Conservation (phyloP, 2,329 filamentous ascomycete species). For the Aureobasidium vineae region DNA sequence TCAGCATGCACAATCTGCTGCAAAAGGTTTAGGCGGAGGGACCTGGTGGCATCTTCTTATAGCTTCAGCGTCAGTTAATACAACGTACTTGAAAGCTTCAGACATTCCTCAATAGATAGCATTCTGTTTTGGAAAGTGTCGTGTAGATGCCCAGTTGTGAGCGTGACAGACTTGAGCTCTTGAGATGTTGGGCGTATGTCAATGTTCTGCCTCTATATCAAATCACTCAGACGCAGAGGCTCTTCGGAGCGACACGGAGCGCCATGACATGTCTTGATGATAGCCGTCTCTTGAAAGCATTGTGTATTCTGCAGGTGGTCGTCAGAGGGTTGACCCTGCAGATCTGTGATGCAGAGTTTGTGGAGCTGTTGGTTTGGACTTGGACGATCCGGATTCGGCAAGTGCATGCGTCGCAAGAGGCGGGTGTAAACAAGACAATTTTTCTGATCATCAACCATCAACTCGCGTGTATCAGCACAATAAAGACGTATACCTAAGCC, state of each 20-base stretch:
- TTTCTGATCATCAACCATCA: not conserved
- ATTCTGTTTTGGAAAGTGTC: too few species aligned
- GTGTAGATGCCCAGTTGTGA: too few species aligned
- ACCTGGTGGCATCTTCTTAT: not conserved
- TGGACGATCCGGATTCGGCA: slow-evolving; percentile 6
- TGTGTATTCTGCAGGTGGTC: too few species aligned
- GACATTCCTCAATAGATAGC: not conserved
- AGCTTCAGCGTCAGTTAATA: not conserved
- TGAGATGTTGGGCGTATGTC: too few species aligned
- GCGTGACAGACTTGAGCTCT: too few species aligned
- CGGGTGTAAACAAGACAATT: not conserved
- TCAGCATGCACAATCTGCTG: not conserved
- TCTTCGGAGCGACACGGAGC: too few species aligned
- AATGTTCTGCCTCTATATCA: too few species aligned
- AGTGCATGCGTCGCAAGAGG: slow-evolving; percentile 13
- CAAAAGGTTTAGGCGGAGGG: not conserved
- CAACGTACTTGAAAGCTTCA: not conserved
- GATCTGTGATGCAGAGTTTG: slow-evolving; percentile 1
- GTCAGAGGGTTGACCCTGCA: not conserved
- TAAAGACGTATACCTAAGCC: not conserved
- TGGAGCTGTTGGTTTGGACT: not conserved
- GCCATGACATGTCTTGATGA: too few species aligned
- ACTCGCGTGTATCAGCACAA: too few species aligned
- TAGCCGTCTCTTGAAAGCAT: too few species aligned
- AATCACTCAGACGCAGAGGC: too few species aligned